phyloP scores from a whole-genome alignment of 2,329 filamentous ascomycete genomes.

The Hypoxylon sp. region DNA sequence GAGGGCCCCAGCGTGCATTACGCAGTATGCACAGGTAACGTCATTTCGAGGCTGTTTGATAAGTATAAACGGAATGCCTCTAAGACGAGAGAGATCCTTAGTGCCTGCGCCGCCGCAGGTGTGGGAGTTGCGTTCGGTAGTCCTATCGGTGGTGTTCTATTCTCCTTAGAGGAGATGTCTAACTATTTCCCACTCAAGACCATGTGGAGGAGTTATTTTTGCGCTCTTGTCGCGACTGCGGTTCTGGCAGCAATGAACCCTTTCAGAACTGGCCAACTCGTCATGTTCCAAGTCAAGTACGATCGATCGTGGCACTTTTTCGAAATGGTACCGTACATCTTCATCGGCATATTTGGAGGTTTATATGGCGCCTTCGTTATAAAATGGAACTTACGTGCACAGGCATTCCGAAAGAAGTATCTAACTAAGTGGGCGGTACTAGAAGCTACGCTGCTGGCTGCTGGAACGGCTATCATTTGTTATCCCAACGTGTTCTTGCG shows the following conservation, averaged over 20 bases:
- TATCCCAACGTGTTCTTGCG: slow-evolving; percentile 95
- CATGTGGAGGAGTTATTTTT: slow-evolving; percentile 98
- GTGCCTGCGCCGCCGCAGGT: slow-evolving; percentile 91
- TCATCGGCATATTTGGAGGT: slow-evolving; percentile 92
- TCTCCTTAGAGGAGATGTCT: slow-evolving; percentile 98
- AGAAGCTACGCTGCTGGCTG: slow-evolving; percentile 85
- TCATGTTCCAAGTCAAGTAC: slow-evolving; percentile 99
- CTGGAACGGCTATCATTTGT: slow-evolving; percentile 87
- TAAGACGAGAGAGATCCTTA: slow-evolving; percentile 94
- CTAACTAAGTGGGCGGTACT: slow-evolving; percentile 83
- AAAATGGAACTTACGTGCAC: slow-evolving; percentile 92
- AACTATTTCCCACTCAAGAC: slow-evolving; percentile 97
- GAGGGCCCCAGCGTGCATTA: slow-evolving; percentile 99
- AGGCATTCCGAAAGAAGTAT: slow-evolving; percentile 94
- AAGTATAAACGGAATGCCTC: slow-evolving; percentile 93
- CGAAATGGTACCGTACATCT: slow-evolving; percentile 89
- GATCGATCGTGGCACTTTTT: slow-evolving; percentile 98
- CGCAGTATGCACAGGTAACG: slow-evolving; percentile 95
- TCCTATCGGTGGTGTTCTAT: slow-evolving; percentile 94
- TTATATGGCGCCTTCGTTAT: slow-evolving; percentile 97
- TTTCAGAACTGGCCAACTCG: slow-evolving; percentile 93
- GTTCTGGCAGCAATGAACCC: slow-evolving; percentile 96
- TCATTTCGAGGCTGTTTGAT: slow-evolving; percentile 90
- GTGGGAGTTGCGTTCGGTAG: slow-evolving; percentile 97
- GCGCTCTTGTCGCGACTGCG: slow-evolving; percentile 91